Conservation (phyloP, 345 rosid genomes). For the Boechera stricta region DNA sequence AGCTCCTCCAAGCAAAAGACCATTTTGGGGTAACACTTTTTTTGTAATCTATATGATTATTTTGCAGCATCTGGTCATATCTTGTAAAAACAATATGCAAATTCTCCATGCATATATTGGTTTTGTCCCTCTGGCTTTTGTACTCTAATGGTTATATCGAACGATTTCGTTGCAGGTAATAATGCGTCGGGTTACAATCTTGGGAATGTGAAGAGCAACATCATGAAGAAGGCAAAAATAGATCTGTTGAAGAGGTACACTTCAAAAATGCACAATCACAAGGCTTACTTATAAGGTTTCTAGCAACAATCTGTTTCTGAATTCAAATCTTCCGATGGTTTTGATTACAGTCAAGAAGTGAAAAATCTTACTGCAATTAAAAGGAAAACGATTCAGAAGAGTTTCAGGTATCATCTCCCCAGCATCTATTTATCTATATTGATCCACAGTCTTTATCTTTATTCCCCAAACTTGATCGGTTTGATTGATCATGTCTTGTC, state of each 20-base stretch:
- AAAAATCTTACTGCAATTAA: slow-evolving; percentile 78
- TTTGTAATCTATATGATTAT: not conserved
- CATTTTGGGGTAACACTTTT: slow-evolving; percentile 58
- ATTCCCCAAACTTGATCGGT: slow-evolving; percentile 6
- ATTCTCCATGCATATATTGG: slow-evolving; percentile 1
- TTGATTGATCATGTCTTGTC: not conserved
- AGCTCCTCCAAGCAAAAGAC: slow-evolving; percentile 81
- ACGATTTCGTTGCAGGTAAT: slow-evolving; percentile 49
- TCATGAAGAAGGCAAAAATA: slow-evolving; percentile 89
- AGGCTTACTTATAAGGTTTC: slow-evolving; percentile 7
- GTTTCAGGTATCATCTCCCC: slow-evolving; percentile 55
- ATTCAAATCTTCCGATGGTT: slow-evolving; percentile 1
- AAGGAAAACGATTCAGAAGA: slow-evolving; percentile 66
- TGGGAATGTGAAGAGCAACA: slow-evolving; percentile 71
- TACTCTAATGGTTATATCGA: slow-evolving; percentile 8
- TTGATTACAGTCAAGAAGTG: slow-evolving; percentile 71
- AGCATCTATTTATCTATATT: not conserved
- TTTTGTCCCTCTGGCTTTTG: slow-evolving; percentile 2
- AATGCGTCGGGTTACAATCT: slow-evolving; percentile 62
- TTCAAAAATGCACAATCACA: slow-evolving; percentile 14
- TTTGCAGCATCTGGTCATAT: slow-evolving; percentile 14
- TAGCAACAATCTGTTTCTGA: not conserved
- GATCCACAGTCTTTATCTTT: not conserved
- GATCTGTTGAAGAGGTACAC: slow-evolving; percentile 75
- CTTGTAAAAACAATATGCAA: not conserved